Conservation (phyloP, 2,329 filamentous ascomycete species). For the Lachnellula cervina region DNA sequence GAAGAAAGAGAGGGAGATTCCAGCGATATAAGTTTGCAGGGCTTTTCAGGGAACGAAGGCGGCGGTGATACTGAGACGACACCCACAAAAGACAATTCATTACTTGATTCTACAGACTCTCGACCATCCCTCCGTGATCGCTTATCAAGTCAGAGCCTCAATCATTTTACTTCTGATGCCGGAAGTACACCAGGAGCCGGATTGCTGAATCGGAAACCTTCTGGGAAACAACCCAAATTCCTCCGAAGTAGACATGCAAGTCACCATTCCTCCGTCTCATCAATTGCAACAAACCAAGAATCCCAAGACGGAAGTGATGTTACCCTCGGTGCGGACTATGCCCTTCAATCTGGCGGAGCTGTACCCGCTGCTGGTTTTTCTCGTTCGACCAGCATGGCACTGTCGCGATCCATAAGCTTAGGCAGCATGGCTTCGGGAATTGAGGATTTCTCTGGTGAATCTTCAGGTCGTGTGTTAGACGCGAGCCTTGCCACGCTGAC, state of each 20-base stretch:
- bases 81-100: slow-evolving; percentile 13
- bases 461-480: slow-evolving; percentile 35
- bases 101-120: slow-evolving; percentile 17
- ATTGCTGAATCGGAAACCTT: slow-evolving; percentile 34
- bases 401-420: slow-evolving; percentile 77
- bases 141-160: slow-evolving; percentile 33
- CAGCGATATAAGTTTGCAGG: slow-evolving; percentile 9
- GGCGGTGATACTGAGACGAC: slow-evolving; percentile 23
- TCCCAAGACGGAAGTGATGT: slow-evolving; percentile 60
- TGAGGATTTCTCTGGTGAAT: slow-evolving; percentile 42
- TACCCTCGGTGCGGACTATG: slow-evolving; percentile 73
- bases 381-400: slow-evolving; percentile 46
- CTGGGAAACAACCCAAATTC: slow-evolving; percentile 49
- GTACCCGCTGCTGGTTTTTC: slow-evolving; percentile 51
- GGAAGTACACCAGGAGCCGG: slow-evolving; percentile 44
- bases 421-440: slow-evolving; percentile 81
- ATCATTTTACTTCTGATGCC: slow-evolving; percentile 35
- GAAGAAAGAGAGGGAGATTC: neutral
- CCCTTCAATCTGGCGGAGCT: slow-evolving; percentile 76
- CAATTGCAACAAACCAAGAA: slow-evolving; percentile 50
- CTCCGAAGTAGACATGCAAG: slow-evolving; percentile 50
- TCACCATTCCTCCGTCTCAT: slow-evolving; percentile 57
- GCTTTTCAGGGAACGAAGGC: slow-evolving; percentile 9
- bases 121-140: slow-evolving; percentile 29
- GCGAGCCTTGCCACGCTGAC: slow-evolving; percentile 51